These are phyloP conservation scores for Hura crepitans DNA, from an alignment of 441 rosid species.

Conservation along the genomic window DNA sequence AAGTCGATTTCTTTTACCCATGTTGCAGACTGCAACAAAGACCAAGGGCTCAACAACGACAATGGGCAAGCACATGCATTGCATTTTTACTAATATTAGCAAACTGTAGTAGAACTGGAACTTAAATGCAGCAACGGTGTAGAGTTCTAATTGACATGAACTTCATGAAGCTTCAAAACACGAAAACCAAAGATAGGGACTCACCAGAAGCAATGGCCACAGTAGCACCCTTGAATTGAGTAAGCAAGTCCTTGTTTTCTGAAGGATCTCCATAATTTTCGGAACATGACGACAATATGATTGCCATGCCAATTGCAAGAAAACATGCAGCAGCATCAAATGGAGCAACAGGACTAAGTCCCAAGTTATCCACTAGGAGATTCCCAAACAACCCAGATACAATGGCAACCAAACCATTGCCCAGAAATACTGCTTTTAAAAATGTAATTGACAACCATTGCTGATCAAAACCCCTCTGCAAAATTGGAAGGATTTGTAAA, in stretches of 20 bases:
- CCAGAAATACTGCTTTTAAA: slow-evolving; percentile 95
- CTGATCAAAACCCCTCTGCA: slow-evolving; percentile 88
- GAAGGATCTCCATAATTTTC: slow-evolving; percentile 91
- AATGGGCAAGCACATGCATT: background rate
- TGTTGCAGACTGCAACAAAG: background rate
- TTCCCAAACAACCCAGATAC: slow-evolving; percentile 91
- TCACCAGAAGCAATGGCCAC: slow-evolving; percentile 91
- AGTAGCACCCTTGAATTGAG: slow-evolving; percentile 91
- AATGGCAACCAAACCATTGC: slow-evolving; percentile 96
- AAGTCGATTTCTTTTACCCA: background rate
- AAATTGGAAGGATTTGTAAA: background rate
- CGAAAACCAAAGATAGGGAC: background rate
- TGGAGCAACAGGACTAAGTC: slow-evolving; percentile 94
- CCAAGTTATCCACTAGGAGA: slow-evolving; percentile 64
- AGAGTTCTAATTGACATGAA: background rate
- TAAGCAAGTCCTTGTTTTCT: slow-evolving; percentile 79
- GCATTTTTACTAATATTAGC: background rate
- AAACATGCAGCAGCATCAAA: slow-evolving; percentile 98
- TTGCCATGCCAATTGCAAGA: slow-evolving; percentile 88
- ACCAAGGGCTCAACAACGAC: background rate
- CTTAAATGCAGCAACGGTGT: background rate
- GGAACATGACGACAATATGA: slow-evolving; percentile 81
- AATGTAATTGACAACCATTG: slow-evolving; percentile 91
- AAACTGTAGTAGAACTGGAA: background rate
- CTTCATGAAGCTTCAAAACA: background rate